Base-by-base conservation (phyloP, 768 basidiomycete species). In the Mycena galopus region DNA sequence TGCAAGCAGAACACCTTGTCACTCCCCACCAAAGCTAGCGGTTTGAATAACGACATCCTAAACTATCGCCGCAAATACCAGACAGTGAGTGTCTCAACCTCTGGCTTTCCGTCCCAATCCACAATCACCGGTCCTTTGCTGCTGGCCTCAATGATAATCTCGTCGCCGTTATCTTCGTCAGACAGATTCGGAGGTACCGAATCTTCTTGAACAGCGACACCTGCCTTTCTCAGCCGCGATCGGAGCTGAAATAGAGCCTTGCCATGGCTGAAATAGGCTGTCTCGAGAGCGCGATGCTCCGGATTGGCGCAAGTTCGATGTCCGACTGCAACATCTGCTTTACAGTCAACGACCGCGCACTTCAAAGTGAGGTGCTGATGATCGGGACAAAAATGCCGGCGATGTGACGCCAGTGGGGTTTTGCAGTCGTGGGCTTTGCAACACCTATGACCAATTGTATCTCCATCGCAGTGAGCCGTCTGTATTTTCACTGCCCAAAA, bases 361-460 rank as follows among this genome's bases (percentile, higher is more conserved):
- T 47, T 39, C 27, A 50, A 21, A 5, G 5, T 17, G 7, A 63
- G 65, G 37, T 67, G 50, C 17, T 59, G 53, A 55, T 77, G 76
- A 51, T 55, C 37, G 0, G 53, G 30, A 37, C 76, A 77, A 53
- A 67, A 75, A 19, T 50, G 39, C n/a, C 61, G 42, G 25, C 35
- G 56, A 2, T 27, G 66, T 21, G 59, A 73, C 9, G 60, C 57
- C 23, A 74, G 35, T 0, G 71, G 74, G 21, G 21, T 56, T 32
- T 72, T 70, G 35, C 77, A 78, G 61, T 73, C 65, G 39, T 75
- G 66, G 2, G 71, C 69, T 35, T 67, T 67, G 68, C 76, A 78
- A 33, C 65, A 73, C 9, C 63, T 61, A 67, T 70, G 76, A 21
- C 73, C 66, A 23, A 73, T 68, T 21, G 71, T 67, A 27, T 68